These are phyloP conservation scores for Cardiospermum halicacabum DNA, from an alignment of 345 rosid species.

Conservation along the genomic window DNA sequence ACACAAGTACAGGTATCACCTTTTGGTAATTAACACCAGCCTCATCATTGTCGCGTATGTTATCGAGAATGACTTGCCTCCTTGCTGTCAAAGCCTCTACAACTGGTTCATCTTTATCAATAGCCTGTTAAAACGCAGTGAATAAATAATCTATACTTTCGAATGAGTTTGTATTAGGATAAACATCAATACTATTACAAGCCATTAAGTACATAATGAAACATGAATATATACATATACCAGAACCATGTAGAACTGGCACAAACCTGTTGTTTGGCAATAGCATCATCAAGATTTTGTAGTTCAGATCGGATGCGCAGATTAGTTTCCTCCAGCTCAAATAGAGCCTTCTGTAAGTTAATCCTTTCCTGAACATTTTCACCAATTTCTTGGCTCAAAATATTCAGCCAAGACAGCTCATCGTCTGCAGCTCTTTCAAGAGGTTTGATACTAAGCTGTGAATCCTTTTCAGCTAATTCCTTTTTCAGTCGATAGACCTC, in stretches of 20 bases:
- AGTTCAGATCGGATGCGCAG: constrained; percentile 70
- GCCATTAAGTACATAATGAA: neutral
- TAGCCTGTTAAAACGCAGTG: constrained; percentile 30
- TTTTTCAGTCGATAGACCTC: constrained; percentile 80
- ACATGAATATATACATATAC: neutral
- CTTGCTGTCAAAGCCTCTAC: constrained; percentile 60
- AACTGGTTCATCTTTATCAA: constrained; percentile 54
- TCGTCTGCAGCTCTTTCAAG: constrained; percentile 68
- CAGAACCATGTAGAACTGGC: neutral
- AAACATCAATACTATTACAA: neutral
- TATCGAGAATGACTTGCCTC: constrained; percentile 92
- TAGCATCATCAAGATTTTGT: constrained; percentile 79
- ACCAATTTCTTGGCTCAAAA: constrained; percentile 83
- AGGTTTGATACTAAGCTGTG: constrained; percentile 65
- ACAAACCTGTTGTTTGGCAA: constrained; percentile 74
- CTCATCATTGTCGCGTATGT: constrained; percentile 95
- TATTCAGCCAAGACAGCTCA: constrained; percentile 86
- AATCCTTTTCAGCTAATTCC: constrained; percentile 84
- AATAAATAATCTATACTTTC: neutral
- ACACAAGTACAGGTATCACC: constrained; percentile 36
- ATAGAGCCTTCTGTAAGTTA: constrained; percentile 84
- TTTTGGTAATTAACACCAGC: constrained; percentile 71
- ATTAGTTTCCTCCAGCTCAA: constrained; percentile 92
- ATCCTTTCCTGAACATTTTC: constrained; percentile 96
- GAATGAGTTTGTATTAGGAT: neutral